Base-by-base conservation (phyloP, 2,329 filamentous ascomycete species). In the Trichophyton schoenleinii region DNA sequence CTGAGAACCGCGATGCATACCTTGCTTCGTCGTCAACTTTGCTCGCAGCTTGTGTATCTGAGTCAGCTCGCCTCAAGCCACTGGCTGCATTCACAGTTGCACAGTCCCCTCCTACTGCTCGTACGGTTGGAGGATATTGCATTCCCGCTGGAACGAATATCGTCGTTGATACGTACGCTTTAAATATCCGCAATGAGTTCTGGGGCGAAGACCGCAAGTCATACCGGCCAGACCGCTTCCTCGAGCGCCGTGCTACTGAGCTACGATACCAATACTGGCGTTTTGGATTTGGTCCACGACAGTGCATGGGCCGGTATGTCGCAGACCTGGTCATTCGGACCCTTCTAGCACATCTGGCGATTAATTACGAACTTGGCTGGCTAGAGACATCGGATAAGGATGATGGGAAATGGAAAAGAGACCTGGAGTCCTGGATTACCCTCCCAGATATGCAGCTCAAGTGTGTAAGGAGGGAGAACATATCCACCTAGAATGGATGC, bases 101-200 rank as follows among this genome's bases (percentile, higher is more conserved):
- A 0, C 75, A 79, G 61, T 66, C 74, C 0, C 68, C 69, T 1
- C 76, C 75, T 0, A 75, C 70, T 0, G 63, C 65, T 2, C 71
- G 75, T 1, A 60, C 66, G 2, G 65, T 75, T 2, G 70, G 64
- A 49, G 74, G 73, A 1, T 77, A 66, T 61, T 28, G 67, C 5
- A 67, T 78, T 57, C 76, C 77, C 0, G 69, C 67, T 0, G 69
- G 69, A 11, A 72, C 76, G 1, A 73, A 73, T 59, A 74, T 77
- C 57, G 66, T 79, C 2, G 72, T 79, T 0, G 78, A 79, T 62
- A 63, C 77, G 0, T 69, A 76, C 64, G 73, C 74, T 2, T 65
- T 79, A n/a, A 79, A 80, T 59, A 68, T 75, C 4, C 65, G 66
- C 4, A 70, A 76, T 58, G 61, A 65, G 3, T 71, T 67, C 52